Evolutionary conservation across 139 green algal genomes (phyloP).

Genomic region (Chlorella sorokiniana): DNA sequence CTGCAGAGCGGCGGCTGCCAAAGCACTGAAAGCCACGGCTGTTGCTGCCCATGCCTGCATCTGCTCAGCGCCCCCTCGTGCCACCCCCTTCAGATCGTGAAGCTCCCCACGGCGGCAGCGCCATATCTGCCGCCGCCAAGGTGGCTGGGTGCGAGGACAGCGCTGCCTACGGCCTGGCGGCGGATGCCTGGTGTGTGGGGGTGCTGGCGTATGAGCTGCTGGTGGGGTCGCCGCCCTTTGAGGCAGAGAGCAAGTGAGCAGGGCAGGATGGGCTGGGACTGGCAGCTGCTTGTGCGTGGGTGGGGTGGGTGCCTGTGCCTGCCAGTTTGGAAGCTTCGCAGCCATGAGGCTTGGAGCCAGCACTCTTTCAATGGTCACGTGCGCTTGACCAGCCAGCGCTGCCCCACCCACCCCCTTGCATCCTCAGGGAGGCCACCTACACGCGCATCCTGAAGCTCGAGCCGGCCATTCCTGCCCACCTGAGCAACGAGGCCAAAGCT

Average conservation of each 20-base stretch:
- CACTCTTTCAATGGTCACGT: neutral
- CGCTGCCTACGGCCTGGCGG: conserved; percentile 52
- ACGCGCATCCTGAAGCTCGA: conserved; percentile 44
- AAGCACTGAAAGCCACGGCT: neutral
- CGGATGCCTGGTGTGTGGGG: conserved; percentile 88
- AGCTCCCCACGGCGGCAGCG: conserved; percentile 23
- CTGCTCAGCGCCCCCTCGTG: neutral
- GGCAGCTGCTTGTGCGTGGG: no score
- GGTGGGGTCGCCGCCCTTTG: conserved; percentile 58
- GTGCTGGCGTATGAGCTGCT: conserved; percentile 64
- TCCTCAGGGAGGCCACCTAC: conserved; percentile 48
- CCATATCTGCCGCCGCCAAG: neutral
- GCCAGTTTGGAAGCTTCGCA: neutral
- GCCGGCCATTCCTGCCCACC: conserved; percentile 36
- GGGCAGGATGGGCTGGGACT: no score
- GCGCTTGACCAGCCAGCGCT: neutral
- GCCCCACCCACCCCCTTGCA: neutral
- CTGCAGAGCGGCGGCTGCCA: neutral
- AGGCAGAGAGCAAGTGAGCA: conserved; percentile 35
- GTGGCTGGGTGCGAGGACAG: neutral
- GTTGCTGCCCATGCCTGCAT: neutral
- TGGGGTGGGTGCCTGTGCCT: no score
- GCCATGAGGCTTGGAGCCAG: no score
- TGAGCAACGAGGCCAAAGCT: conserved; percentile 34
- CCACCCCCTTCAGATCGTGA: conserved; percentile 26